These are phyloP conservation scores for Sporothrix luriei DNA, from an alignment of 2,329 filamentous ascomycete genomes.

Conservation along the genomic window DNA sequence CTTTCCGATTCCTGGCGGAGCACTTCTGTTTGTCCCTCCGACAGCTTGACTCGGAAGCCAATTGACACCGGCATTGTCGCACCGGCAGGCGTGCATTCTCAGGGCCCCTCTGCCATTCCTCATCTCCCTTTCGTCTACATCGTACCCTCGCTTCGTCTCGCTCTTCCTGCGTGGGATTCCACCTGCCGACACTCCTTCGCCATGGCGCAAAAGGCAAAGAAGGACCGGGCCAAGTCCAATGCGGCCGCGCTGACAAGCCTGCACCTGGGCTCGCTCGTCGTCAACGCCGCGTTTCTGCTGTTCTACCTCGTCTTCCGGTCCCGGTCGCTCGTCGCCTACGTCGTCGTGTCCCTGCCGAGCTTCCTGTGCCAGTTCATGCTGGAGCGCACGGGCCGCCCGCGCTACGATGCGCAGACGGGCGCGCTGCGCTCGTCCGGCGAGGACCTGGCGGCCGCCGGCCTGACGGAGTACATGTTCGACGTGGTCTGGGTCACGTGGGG, in stretches of 20 bases:
- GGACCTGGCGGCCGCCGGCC: conserved; percentile 80
- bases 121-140: background rate
- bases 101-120: background rate
- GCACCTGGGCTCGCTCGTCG: conserved; percentile 70
- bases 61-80: background rate
- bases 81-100: conserved; percentile 4
- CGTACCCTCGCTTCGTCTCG: background rate
- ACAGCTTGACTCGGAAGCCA: background rate
- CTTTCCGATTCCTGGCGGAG: background rate
- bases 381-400: conserved; percentile 80
- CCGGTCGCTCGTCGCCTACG: conserved; percentile 68
- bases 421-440: conserved; percentile 78
- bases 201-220: conserved; percentile 67
- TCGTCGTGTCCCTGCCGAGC: conserved; percentile 71
- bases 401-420: conserved; percentile 63
- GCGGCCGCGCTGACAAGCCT: conserved; percentile 74
- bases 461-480: conserved; percentile 99
- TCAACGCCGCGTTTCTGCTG: conserved; percentile 76
- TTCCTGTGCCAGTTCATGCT: conserved; percentile 82
- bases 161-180: background rate
- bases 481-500: conserved; percentile 93
- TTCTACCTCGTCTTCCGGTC: conserved; percentile 67
- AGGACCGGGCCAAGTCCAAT: conserved; percentile 76
- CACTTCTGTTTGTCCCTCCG: background rate
- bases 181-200: background rate